phyloP scores from a whole-genome alignment of 352 stramenopile species.

The Globisporangium spinosum region DNA sequence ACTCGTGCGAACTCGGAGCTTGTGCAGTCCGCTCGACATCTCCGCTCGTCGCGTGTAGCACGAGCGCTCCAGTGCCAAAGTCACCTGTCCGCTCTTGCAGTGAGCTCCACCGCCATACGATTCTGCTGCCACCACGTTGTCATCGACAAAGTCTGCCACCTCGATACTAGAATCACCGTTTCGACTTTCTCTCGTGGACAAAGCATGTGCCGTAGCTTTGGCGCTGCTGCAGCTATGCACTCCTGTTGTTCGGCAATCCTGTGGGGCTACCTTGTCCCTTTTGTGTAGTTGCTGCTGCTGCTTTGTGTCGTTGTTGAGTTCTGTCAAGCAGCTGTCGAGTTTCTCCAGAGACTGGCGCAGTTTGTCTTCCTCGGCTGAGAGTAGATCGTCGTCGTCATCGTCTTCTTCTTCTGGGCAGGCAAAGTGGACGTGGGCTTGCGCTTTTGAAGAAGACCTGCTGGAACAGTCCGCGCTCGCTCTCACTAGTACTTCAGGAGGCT shows the following conservation, averaged over 20 bases:
- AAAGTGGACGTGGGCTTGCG: not conserved
- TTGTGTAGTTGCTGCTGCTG: conserved; percentile 4
- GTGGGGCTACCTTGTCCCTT: not conserved
- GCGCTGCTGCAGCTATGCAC: not conserved
- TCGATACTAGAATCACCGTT: not conserved
- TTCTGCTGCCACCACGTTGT: conserved; percentile 25
- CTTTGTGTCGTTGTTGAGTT: conserved; percentile 11
- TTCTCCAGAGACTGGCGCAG: conserved; percentile 58
- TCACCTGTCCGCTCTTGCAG: conserved; percentile 28
- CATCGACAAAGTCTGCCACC: not conserved
- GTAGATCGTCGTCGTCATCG: conserved; percentile 29
- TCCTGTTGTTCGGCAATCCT: not conserved
- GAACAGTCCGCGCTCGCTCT: not conserved
- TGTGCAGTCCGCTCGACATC: conserved; percentile 50
- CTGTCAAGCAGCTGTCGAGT: conserved; percentile 36
- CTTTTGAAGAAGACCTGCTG: not conserved
- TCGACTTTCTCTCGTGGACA: not conserved
- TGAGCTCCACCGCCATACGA: conserved; percentile 46
- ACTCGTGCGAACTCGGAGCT: conserved; percentile 46
- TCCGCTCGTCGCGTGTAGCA: conserved; percentile 43
- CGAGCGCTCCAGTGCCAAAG: conserved; percentile 29
- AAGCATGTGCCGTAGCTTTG: not conserved
- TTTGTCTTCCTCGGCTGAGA: conserved; percentile 35
- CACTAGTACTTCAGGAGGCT: not conserved
- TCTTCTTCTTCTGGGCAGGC: not conserved